phyloP scores from a whole-genome alignment of 768 basidiomycete genomes.

The Hirschioporus abietinus region DNA sequence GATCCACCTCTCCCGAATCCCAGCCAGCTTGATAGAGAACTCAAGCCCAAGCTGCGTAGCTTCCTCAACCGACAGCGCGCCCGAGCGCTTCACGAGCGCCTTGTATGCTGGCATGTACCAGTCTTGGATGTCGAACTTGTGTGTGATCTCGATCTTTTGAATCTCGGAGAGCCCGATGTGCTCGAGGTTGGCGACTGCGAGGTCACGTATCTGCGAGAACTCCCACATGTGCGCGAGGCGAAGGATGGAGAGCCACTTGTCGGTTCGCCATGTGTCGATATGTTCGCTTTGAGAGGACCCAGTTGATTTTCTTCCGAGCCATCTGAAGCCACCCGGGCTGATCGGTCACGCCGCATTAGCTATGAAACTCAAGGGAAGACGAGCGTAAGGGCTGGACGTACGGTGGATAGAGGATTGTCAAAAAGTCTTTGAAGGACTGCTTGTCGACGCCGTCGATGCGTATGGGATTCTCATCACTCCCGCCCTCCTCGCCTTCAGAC shows the following conservation, averaged over 20 bases:
- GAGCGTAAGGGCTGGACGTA: constrained; percentile 10
- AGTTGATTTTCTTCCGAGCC: not conserved
- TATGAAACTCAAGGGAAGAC: not conserved
- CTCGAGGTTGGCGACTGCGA: constrained; percentile 35
- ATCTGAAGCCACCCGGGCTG: not conserved
- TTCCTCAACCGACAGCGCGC: constrained; percentile 32
- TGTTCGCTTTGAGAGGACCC: not conserved
- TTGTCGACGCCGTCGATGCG: constrained; percentile 21
- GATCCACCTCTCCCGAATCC: constrained; percentile 27
- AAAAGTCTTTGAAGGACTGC: constrained; percentile 21
- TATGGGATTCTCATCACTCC: constrained; percentile 25
- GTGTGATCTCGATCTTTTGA: constrained; percentile 35
- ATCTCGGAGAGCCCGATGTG: constrained; percentile 29
- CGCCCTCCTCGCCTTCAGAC: constrained; percentile 21
- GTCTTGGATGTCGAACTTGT: constrained; percentile 28
- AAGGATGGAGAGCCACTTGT: constrained; percentile 39
- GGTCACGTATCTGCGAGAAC: constrained; percentile 33
- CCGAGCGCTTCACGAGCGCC: constrained; percentile 30
- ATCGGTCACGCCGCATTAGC: no score
- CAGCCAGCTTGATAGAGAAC: constrained; percentile 31
- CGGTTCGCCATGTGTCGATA: constrained; percentile 11
- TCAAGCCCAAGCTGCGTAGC: constrained; percentile 38
- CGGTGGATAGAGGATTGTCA: constrained; percentile 25
- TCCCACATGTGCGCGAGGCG: constrained; percentile 34
- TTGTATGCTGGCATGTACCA: constrained; percentile 33